A percentile compares a stretch with the other conserved stretches of the same genome.
These are phyloP conservation scores for Fagus sylvatica DNA, from an alignment of 306 rosid species.

Conservation along the genomic window DNA sequence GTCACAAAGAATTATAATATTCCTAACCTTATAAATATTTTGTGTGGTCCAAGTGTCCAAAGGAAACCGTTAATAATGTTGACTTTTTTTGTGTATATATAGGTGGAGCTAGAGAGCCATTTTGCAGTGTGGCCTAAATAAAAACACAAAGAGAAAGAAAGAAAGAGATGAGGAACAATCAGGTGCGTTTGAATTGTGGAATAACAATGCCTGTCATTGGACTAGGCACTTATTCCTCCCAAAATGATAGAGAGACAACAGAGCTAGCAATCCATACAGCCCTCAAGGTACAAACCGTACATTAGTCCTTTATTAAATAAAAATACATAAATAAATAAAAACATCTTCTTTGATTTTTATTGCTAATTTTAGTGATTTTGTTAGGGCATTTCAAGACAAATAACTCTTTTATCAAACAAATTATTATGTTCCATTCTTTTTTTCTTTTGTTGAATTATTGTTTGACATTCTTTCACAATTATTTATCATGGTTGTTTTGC, in stretches of 20 bases:
- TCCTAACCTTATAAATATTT: not conserved
- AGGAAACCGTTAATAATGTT: slow-evolving; percentile 26
- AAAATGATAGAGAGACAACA: slow-evolving; percentile 53
- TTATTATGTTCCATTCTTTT: not conserved
- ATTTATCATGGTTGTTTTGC: not conserved
- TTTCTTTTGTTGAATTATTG: not conserved
- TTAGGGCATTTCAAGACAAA: not conserved
- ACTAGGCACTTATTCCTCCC: slow-evolving; percentile 77
- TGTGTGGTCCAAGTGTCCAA: slow-evolving; percentile 29
- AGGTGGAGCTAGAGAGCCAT: slow-evolving; percentile 31
- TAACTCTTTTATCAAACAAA: not conserved
- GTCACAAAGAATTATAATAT: no score
- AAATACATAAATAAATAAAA: not conserved
- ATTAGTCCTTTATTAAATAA: not conserved
- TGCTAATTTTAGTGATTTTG: not conserved
- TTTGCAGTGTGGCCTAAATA: slow-evolving; percentile 20
- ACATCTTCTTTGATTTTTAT: not conserved
- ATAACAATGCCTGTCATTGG: slow-evolving; percentile 80
- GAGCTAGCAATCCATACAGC: slow-evolving; percentile 74
- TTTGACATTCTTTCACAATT: no score
- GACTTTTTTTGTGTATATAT: slow-evolving; percentile 46
- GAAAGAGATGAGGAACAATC: slow-evolving; percentile 45
- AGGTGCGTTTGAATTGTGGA: slow-evolving; percentile 71
- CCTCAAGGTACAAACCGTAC: slow-evolving; percentile 53
- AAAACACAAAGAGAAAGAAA: not conserved